Conservation (phyloP, 768 basidiomycete species). For the Podaxis sp. region DNA sequence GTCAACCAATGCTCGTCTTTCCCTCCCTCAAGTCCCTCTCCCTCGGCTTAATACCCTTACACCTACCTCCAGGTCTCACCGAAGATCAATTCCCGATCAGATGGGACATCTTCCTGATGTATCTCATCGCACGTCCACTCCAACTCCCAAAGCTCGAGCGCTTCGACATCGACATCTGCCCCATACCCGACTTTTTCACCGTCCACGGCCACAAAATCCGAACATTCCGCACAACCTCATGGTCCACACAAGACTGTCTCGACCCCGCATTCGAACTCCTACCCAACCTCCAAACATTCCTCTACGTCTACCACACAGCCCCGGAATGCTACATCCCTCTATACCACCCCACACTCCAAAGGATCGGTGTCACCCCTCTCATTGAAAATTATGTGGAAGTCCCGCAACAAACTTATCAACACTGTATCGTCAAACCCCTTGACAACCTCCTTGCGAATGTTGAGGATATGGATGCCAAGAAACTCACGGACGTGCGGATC, state of each 20-base stretch:
- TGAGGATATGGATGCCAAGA: conserved; percentile 4
- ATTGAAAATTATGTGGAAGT: conserved; percentile 36
- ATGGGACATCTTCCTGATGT: conserved; percentile 40
- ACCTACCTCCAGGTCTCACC: conserved; percentile 16
- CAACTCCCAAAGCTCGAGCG: conserved; percentile 40
- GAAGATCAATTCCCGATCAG: conserved; percentile 22
- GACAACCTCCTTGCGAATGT: conserved; percentile 12
- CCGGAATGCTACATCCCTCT: conserved; percentile 26
- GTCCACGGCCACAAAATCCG: conserved; percentile 43
- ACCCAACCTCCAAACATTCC: conserved; percentile 41
- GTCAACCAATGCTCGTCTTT: conserved; percentile 28
- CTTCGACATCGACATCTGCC: conserved; percentile 46
- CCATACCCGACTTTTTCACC: conserved; percentile 31
- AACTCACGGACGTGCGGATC: conserved; percentile 12
- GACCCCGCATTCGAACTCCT: conserved; percentile 37
- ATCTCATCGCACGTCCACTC: conserved; percentile 30
- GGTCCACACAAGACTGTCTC: conserved; percentile 28
- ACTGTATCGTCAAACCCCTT: conserved; percentile 34
- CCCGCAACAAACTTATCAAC: conserved; percentile 34
- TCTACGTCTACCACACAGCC: conserved; percentile 34
- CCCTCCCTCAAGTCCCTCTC: conserved; percentile 41
- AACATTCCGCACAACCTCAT: conserved; percentile 36
- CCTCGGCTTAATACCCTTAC: conserved; percentile 35
- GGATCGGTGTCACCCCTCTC: conserved; percentile 46
- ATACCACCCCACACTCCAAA: conserved; percentile 36